Conservation (phyloP, 192 early-diverging fungal species). For the Backusella psychrophila region DNA sequence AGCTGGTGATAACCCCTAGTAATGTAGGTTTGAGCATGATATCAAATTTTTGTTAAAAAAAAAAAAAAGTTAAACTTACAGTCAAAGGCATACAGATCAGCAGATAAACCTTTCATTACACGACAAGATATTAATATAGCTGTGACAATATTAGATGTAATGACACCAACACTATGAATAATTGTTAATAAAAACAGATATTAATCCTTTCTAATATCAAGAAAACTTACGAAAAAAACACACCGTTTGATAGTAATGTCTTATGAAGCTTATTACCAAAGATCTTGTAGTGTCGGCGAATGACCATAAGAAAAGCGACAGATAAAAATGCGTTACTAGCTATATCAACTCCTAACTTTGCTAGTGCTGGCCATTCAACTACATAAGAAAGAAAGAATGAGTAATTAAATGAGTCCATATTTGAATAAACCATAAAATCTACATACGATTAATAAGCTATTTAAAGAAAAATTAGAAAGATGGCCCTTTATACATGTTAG, state of each 20-base stretch:
- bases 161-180: slow-evolving; percentile 26
- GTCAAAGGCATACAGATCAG: slow-evolving; percentile 33
- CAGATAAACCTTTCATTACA: slow-evolving; percentile 20
- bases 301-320: slow-evolving; percentile 22
- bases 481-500: neutral
- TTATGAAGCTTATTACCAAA: slow-evolving; percentile 30
- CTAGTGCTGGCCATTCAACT: slow-evolving; percentile 35
- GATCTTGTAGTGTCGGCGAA: slow-evolving; percentile 25
- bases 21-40: neutral
- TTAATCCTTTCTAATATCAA: neutral
- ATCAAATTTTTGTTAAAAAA: neutral
- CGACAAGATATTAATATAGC: slow-evolving; percentile 27
- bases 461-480: neutral
- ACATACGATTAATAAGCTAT: slow-evolving; percentile 26
- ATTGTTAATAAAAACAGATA: neutral
- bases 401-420: neutral
- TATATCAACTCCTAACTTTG: slow-evolving; percentile 33
- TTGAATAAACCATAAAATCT: neutral
- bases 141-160: slow-evolving; percentile 24
- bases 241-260: slow-evolving; percentile 23
- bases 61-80: slow-evolving; percentile 18
- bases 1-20: slow-evolving; percentile 30
- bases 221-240: slow-evolving; percentile 32
- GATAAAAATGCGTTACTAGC: slow-evolving; percentile 31
- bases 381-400: neutral